phyloP scores from a whole-genome alignment of 139 green algal species.

The Volvox africanus region DNA sequence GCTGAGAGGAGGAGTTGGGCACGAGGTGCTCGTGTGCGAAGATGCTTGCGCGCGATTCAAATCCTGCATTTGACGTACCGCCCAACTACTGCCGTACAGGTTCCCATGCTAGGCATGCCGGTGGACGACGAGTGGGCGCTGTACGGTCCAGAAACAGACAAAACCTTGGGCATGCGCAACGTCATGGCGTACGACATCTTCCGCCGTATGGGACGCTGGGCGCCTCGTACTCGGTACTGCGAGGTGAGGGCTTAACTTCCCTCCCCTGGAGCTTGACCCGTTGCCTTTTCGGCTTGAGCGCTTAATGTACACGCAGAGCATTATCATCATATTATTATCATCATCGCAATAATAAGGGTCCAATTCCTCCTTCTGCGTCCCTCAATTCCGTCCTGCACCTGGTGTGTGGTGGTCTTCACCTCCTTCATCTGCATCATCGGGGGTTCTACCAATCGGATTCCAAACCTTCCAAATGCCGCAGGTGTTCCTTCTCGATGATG shows the following conservation, averaged over 20 bases:
- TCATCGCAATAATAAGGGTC: too few species aligned
- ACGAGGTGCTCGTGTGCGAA: neutral
- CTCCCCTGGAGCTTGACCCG: too few species aligned
- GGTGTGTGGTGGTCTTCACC: neutral
- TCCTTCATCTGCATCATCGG: neutral
- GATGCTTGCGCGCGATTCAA: neutral
- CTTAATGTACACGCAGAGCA: too few species aligned
- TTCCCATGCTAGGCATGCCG: constrained; percentile 56
- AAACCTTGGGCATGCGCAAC: constrained; percentile 70
- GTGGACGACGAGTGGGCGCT: constrained; percentile 60
- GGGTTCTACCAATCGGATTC: neutral
- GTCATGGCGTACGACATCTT: constrained; percentile 56
- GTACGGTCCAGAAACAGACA: constrained; percentile 66
- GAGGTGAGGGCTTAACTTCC: constrained; percentile 43
- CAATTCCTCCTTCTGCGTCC: too few species aligned
- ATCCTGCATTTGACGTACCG: neutral
- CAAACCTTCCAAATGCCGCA: neutral
- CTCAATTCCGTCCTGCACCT: neutral
- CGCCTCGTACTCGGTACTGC: constrained; percentile 50
- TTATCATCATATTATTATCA: too few species aligned
- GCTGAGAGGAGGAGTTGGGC: neutral
- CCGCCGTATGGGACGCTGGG: constrained; percentile 55
- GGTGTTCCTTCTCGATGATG: constrained; percentile 41
- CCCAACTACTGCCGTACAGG: neutral
- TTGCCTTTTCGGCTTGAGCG: too few species aligned